Evolutionary conservation across 2,329 filamentous ascomycete genomes (phyloP).

Genomic region (Huntiella bhutanensis): DNA sequence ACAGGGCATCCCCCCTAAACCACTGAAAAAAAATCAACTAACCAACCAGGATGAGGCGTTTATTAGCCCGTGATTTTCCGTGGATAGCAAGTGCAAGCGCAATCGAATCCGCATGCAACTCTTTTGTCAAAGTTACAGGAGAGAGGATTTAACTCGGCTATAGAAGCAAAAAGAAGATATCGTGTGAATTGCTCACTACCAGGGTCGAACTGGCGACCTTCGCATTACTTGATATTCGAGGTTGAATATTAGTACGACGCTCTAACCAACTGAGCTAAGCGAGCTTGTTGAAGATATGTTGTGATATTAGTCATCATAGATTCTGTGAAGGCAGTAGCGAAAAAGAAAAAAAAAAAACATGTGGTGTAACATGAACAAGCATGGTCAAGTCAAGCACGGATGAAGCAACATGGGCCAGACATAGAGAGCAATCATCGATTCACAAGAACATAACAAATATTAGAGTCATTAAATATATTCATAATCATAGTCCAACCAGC

Average conservation of each 20-base stretch:
- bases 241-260: conserved; percentile 10
- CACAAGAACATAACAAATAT: neutral
- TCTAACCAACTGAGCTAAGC: conserved; percentile 11
- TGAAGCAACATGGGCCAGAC: neutral
- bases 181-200: conserved; percentile 8
- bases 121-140: neutral
- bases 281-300: neutral
- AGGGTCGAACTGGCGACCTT: conserved; percentile 11
- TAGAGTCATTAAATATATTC: neutral
- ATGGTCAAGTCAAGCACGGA: neutral
- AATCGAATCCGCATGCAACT: neutral
- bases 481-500: neutral
- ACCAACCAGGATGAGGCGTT: neutral
- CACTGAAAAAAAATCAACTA: neutral
- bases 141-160: neutral
- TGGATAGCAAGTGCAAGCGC: conserved; percentile 8
- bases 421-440: neutral
- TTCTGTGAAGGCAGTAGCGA: neutral
- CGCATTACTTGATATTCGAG: conserved; percentile 6
- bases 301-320: neutral
- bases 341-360: neutral
- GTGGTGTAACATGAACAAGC: neutral
- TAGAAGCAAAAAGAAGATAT: neutral
- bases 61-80: conserved; percentile 9
- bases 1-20: neutral